Conservation (phyloP, 208 protist genomes). For the Leishmania aethiopica region DNA sequence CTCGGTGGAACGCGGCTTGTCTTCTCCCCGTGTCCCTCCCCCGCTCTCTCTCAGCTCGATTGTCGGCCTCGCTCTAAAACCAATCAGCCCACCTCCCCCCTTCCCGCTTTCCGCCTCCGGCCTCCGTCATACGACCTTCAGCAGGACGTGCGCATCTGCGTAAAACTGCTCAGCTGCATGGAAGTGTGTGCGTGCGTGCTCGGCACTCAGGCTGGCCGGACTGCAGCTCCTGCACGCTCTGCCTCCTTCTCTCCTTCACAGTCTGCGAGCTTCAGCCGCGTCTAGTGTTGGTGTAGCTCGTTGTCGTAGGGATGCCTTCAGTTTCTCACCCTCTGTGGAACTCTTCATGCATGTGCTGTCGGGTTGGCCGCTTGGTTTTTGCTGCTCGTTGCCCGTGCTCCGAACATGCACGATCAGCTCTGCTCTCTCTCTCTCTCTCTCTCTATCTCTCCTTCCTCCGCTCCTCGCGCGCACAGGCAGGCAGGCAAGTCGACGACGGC, state of each 20-base stretch:
- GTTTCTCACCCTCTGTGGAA: background rate
- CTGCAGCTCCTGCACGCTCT: background rate
- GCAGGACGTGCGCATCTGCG: background rate
- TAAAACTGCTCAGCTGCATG: background rate
- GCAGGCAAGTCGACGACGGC: background rate
- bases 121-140: background rate
- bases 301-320: too few species aligned
- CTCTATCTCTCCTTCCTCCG: background rate
- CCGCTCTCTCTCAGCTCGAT: background rate
- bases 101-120: background rate
- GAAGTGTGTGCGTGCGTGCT: background rate
- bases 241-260: background rate
- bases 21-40: background rate
- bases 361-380: background rate
- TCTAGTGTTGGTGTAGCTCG: background rate
- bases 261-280: background rate
- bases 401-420: background rate
- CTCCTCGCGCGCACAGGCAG: background rate
- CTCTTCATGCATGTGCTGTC: background rate
- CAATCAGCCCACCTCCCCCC: background rate
- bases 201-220: background rate
- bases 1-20: background rate
- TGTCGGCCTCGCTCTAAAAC: background rate
- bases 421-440: slow-evolving; percentile 5
- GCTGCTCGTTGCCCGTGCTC: background rate